A percentile compares a stretch with the other conserved stretches of the same genome.
phyloP scores from a whole-genome alignment of 108 stramenopile species.

The Cyclotella sp. region DNA sequence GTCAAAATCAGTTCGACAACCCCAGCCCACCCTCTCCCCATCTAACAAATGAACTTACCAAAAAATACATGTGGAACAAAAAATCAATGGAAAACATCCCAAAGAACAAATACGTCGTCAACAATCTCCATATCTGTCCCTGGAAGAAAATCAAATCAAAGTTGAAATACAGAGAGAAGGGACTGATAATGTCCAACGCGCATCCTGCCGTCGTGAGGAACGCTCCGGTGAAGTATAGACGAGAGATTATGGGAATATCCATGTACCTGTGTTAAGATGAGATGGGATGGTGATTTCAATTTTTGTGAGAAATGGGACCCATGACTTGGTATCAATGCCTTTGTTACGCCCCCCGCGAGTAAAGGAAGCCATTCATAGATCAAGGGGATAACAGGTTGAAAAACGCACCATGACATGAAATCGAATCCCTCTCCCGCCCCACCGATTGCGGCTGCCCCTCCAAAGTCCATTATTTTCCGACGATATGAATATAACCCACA shows the following conservation, averaged over 20 bases:
- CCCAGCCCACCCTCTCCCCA: neutral
- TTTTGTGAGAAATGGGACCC: neutral
- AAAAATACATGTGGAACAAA: constrained; percentile 99
- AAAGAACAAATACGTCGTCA: constrained; percentile 97
- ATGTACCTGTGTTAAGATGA: constrained; percentile 79
- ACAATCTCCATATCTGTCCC: constrained; percentile 96
- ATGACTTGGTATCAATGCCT: too few relatives aligned
- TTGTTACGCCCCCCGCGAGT: too few relatives aligned
- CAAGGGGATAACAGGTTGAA: neutral
- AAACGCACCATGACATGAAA: constrained; percentile 70
- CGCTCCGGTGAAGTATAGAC: constrained; percentile 95
- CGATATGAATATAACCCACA: too few relatives aligned
- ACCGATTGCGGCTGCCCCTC: constrained; percentile 44
- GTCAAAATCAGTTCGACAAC: neutral
- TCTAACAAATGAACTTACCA: constrained; percentile 50
- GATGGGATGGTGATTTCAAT: neutral
- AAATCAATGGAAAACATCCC: constrained; percentile 97
- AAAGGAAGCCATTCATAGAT: neutral
- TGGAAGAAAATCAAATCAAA: constrained; percentile 85
- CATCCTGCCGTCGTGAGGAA: constrained; percentile 95
- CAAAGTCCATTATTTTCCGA: constrained; percentile 57
- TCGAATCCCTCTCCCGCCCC: constrained; percentile 60
- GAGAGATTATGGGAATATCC: constrained; percentile 94
- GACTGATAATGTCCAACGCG: constrained; percentile 88
- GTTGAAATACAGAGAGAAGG: constrained; percentile 94